These are phyloP conservation scores for Leishmania major DNA, from an alignment of 208 protist genomes.

Conservation along the genomic window DNA sequence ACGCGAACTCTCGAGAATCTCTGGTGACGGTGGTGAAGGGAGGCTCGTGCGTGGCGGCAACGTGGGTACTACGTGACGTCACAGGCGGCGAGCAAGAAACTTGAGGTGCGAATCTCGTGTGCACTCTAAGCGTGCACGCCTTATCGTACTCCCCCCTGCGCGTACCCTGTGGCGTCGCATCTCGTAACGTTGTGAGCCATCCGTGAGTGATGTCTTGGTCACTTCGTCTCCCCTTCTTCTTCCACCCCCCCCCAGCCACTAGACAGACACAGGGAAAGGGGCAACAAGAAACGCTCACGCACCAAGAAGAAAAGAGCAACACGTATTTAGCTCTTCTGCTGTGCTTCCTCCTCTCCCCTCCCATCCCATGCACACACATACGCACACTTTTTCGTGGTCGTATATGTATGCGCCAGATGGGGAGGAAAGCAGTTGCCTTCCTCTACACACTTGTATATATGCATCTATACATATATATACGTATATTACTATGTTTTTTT, in stretches of 20 bases:
- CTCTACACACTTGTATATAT: not conserved
- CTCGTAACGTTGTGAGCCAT: not conserved
- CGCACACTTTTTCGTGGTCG: not conserved
- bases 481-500: not conserved
- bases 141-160: not conserved
- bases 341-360: not conserved
- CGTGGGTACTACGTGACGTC: constrained; percentile 15
- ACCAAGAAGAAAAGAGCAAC: not conserved
- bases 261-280: not conserved
- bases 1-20: not conserved
- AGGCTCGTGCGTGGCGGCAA: constrained; percentile 11
- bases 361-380: no score
- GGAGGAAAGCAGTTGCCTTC: not conserved
- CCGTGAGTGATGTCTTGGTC: not conserved
- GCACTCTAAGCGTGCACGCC: not conserved
- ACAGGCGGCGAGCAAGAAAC: constrained; percentile 12
- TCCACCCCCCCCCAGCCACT: not conserved
- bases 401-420: not conserved
- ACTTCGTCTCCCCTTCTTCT: not conserved
- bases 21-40: constrained; percentile 22
- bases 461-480: not conserved
- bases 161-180: not conserved
- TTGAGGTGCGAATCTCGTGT: not conserved
- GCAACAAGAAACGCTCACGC: no score
- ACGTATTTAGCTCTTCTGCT: not conserved